Base-by-base conservation (phyloP, 345 rosid genomes). In the Eucalyptus polybractea region DNA sequence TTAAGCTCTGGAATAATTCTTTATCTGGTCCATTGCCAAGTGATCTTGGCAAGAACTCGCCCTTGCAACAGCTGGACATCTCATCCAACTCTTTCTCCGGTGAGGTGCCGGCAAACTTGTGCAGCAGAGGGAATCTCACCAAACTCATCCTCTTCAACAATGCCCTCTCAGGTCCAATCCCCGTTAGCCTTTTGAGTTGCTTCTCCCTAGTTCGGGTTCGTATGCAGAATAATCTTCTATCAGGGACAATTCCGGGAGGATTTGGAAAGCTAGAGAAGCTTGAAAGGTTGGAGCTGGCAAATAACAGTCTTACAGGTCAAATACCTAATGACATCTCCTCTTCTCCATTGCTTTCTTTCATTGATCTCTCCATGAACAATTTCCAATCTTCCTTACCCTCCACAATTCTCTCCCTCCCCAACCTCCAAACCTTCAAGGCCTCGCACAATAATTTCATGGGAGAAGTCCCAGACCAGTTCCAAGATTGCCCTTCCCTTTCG, bases 1-100 rank as follows among this genome's bases (percentile, higher is more conserved):
- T 98, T 50, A 96, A 95, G 94, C 96, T 98, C 56, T 97, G 99
- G 99, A 97, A 97, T 94, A 97, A 98, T 90, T 96, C 98, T 3
- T 86, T 97, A 42, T 90, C 97, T n/a, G 99, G 99, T 62, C 91
- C 95, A 90, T 88, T 97, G 87, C 97, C 99, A n/a, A 40, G 81
- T 88, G 93, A 95, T 91, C 95, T 97, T 10, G 99, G 99, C 24
- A 93, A 91, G 91, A 95, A 94, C 50, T 97, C 99, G 24, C 95
- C 97, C 17, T 92, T 97, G 94, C 96, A 94, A 88, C 94, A 97
- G 99, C 91, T 98, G 89, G 99, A 97, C 58, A 90, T 95, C 62
- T 98, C 99, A 2, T 95, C 99, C 81, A 98, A 97, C 85, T 93
- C 94, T 4, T 93, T 97, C 89, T 94, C 99, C 17, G 96, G 99